Conservation (phyloP, 140 eudicot species). For the Bidens hawaiensis region DNA sequence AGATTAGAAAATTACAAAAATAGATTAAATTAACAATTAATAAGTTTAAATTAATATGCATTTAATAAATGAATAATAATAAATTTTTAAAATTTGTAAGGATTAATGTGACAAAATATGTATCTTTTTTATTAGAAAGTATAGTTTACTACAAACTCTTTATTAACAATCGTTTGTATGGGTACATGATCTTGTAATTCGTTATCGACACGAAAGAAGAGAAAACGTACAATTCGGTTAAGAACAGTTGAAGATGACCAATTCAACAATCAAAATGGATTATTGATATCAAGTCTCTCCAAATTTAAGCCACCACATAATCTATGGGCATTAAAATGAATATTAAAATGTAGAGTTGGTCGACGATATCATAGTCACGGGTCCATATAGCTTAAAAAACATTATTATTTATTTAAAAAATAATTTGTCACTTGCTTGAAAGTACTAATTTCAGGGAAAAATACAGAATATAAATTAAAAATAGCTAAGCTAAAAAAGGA, state of each 20-base stretch:
- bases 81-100: too few relatives aligned
- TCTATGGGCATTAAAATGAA: slow-evolving; percentile 19
- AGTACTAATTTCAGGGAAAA: not conserved
- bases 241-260: not conserved
- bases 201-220: not conserved
- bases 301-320: slow-evolving; percentile 8
- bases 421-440: not conserved
- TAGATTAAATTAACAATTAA: too few relatives aligned
- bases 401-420: not conserved
- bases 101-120: too few relatives aligned
- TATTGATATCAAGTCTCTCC: not conserved
- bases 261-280: not conserved
- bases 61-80: too few relatives aligned
- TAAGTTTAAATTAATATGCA: too few relatives aligned
- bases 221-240: not conserved
- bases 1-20: too few relatives aligned
- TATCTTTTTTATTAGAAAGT: too few relatives aligned
- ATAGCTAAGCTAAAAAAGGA: not conserved
- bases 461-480: not conserved
- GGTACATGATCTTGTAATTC: not conserved
- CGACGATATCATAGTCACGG: slow-evolving; percentile 19
- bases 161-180: not conserved
- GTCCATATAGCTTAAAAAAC: not conserved
- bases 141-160: too few relatives aligned
- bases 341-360: not conserved